phyloP scores from a whole-genome alignment of 371 early-diverging fungal genomes.

The Choanephora cucurbitarum region DNA sequence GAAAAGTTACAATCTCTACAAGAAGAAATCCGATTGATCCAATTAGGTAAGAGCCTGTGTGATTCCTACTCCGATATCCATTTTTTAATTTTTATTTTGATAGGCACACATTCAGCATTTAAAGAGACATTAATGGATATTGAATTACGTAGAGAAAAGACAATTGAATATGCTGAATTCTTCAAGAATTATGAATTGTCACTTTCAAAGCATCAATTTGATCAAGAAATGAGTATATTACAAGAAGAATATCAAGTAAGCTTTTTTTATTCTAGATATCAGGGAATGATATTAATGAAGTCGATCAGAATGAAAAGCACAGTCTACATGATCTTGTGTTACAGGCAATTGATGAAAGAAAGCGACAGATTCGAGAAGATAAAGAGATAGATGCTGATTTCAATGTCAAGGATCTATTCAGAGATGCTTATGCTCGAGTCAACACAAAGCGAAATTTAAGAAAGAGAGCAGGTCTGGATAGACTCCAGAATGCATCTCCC shows the following conservation, averaged over 20 bases:
- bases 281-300: background rate
- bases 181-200: slow-evolving; percentile 29
- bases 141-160: slow-evolving; percentile 29
- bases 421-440: slow-evolving; percentile 20
- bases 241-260: slow-evolving; percentile 31
- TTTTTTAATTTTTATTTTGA: slow-evolving; percentile 7
- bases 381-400: slow-evolving; percentile 12
- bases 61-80: too few relatives aligned
- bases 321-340: slow-evolving; percentile 24
- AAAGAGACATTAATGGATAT: slow-evolving; percentile 29
- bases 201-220: slow-evolving; percentile 23
- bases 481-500: slow-evolving; percentile 19
- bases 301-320: slow-evolving; percentile 20
- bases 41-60: slow-evolving; percentile 32
- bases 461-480: slow-evolving; percentile 12
- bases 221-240: slow-evolving; percentile 20
- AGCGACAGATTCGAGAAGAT: slow-evolving; percentile 22
- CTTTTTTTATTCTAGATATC: background rate
- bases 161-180: slow-evolving; percentile 24
- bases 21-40: slow-evolving; percentile 30
- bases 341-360: slow-evolving; percentile 26
- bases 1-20: slow-evolving; percentile 30
- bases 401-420: slow-evolving; percentile 20
- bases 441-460: slow-evolving; percentile 15
- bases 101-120: slow-evolving; percentile 36